Evolutionary conservation across 2,329 filamentous ascomycete genomes (phyloP), one percentile per base, ranked within the genome.

Genomic region (Scedosporium apiospermum): DNA sequence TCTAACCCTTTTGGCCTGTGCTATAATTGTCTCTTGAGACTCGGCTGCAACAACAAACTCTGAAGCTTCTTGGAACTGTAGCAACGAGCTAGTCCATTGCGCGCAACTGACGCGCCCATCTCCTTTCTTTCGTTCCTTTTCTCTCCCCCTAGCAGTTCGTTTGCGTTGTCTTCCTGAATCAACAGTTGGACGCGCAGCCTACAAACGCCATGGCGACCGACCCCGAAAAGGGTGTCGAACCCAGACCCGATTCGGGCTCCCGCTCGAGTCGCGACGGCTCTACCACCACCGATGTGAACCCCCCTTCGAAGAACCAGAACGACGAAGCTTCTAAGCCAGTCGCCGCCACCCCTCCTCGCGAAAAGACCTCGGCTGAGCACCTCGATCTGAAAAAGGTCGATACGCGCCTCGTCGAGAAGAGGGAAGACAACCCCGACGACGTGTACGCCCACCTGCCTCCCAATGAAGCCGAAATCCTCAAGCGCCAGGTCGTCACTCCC

Each of bases 391-490:
- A 73, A 63, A 79, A 79, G 70, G 73, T 73, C 64, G 79, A 81
- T 65, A 79, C 78, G 57, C 75, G 76, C 60, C 72, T 76, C n/a
- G 64, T 51, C 27, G 44, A 41, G 7, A 21, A 71, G 6, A 68
- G 69, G 57, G 71, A 75, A 18, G 77, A 79, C 49, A 69, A 77
- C 3, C 42, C 21, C 46, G 60, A 61, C 34, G 82, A 86, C 68
- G 76, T 82, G 3, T 86, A 84, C 69, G 76, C 77, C 27, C 84
- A 90, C 71, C 78, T 93, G 3, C 83, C 88, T 1, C 73, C 82
- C 7, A 71, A 87, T 64, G 88, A 93, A 73, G 86, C 82, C 61
- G 78, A 81, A 21, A 82, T 93, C 62, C 75, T 95, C 65, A 86
- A 82, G 71, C 79, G 77, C 64, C 90, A 95, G 74, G 79, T 92